A percentile compares a stretch with the other conserved stretches of the same genome.
phyloP scores from a whole-genome alignment of 2,329 filamentous ascomycete species.

The Penicillium sp. region DNA sequence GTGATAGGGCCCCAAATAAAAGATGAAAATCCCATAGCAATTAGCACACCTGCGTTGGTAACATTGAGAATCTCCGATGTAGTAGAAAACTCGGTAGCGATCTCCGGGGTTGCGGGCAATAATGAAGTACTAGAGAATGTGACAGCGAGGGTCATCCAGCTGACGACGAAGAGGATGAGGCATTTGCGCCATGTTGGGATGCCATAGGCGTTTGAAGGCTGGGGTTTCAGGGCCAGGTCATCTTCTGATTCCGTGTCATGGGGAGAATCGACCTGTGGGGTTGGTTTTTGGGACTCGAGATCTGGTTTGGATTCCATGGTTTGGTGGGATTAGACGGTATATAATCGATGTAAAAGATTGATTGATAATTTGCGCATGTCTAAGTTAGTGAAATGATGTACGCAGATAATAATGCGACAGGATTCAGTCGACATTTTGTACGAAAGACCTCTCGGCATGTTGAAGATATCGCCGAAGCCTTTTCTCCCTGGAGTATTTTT shows the following conservation, averaged over 20 bases:
- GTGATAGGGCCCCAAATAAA: constrained; percentile 31
- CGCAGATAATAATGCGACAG: not conserved
- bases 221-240: constrained; percentile 6
- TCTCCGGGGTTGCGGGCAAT: constrained; percentile 35
- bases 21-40: constrained; percentile 34
- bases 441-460: not conserved
- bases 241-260: constrained; percentile 15
- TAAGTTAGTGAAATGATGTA: not conserved
- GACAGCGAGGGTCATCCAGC: constrained; percentile 36
- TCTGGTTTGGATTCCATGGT: constrained; percentile 11
- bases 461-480: constrained; percentile 1
- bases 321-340: not conserved
- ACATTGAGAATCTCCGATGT: constrained; percentile 30
- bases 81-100: constrained; percentile 32
- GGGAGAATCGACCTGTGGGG: constrained; percentile 8
- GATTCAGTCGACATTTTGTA: constrained; percentile 1
- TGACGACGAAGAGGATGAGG: constrained; percentile 36
- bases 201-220: constrained; percentile 15
- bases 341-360: not conserved
- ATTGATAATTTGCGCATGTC: not conserved
- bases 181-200: constrained; percentile 34
- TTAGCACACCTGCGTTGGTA: constrained; percentile 32
- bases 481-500: not conserved
- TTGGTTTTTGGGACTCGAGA: constrained; percentile 14
- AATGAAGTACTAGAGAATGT: constrained; percentile 40